Conservation (phyloP, 1,284 basidiomycete species). For the Gymnopus androsaceus region DNA sequence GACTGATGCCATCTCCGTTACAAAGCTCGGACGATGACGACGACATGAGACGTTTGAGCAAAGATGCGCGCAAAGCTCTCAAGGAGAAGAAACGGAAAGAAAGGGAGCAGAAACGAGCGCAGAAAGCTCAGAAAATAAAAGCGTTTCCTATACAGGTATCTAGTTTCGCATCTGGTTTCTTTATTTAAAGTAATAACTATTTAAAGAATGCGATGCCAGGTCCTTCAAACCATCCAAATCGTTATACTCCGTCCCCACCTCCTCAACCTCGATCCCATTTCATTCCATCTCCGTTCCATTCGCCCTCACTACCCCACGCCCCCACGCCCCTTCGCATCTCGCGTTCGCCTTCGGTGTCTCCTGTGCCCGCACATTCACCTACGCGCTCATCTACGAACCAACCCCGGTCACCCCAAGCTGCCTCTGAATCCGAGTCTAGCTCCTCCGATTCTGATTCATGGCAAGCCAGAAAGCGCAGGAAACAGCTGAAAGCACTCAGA, state of each 20-base stretch:
- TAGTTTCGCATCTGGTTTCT: neutral
- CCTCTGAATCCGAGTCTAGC: neutral
- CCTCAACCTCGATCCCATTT: neutral
- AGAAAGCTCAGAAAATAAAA: slow-evolving; percentile 18
- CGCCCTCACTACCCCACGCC: too few species aligned
- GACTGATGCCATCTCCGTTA: neutral
- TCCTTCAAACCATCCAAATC: neutral
- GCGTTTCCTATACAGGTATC: neutral
- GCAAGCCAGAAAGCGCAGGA: neutral
- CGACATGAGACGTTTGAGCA: neutral
- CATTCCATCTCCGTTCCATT: neutral
- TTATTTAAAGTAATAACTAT: neutral
- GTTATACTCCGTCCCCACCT: neutral
- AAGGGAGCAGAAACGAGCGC: slow-evolving; percentile 12
- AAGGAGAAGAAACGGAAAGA: slow-evolving; percentile 27
- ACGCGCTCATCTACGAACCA: neutral
- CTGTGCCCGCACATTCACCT: neutral
- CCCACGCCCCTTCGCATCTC: neutral
- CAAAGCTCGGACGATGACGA: slow-evolving; percentile 6
- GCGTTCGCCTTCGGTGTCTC: neutral
- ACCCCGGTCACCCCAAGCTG: neutral
- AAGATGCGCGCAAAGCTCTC: neutral
- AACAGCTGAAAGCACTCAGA: slow-evolving; percentile 3
- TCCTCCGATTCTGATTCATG: neutral
- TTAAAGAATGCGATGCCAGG: neutral